phyloP scores from a whole-genome alignment of 306 rosid species.

The Acacia acuminata region DNA sequence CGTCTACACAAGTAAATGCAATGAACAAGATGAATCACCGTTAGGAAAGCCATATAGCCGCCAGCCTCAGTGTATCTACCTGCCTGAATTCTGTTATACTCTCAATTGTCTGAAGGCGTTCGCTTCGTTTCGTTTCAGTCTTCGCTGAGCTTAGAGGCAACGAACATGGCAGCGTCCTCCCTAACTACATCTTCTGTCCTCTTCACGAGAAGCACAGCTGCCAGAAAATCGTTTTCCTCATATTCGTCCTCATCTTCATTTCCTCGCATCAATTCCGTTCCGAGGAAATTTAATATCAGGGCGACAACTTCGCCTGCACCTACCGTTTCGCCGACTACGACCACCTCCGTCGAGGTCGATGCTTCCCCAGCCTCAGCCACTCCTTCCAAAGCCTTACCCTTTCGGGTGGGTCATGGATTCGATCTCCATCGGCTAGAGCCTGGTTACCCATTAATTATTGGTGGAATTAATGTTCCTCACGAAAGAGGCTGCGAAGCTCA shows the following conservation, averaged over 20 bases:
- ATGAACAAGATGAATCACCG: neutral
- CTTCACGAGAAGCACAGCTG: constrained; percentile 5
- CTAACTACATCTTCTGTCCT: constrained; percentile 38
- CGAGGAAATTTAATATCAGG: constrained; percentile 33
- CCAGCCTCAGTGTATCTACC: neutral
- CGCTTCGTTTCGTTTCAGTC: neutral
- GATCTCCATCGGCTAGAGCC: constrained; percentile 94
- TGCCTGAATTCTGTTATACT: neutral
- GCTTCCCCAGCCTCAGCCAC: constrained; percentile 36
- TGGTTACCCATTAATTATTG: constrained; percentile 91
- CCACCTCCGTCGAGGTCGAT: constrained; percentile 44
- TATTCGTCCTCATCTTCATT: constrained; percentile 33
- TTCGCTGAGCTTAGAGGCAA: constrained; percentile 20
- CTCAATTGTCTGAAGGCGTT: neutral
- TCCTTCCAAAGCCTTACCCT: constrained; percentile 70
- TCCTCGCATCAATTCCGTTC: constrained; percentile 26
- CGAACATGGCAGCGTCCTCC: constrained; percentile 48
- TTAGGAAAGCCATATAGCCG: neutral
- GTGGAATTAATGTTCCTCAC: constrained; percentile 89
- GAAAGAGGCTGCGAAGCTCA: constrained; percentile 98
- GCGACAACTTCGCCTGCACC: constrained; percentile 2
- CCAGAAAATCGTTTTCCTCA: constrained; percentile 22
- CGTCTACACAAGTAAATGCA: neutral
- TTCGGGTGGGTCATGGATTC: constrained; percentile 91
- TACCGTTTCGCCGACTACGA: constrained; percentile 40